Evolutionary conservation across 2,329 filamentous ascomycete genomes (phyloP).

Genomic region (Dactylella cylindrospora): DNA sequence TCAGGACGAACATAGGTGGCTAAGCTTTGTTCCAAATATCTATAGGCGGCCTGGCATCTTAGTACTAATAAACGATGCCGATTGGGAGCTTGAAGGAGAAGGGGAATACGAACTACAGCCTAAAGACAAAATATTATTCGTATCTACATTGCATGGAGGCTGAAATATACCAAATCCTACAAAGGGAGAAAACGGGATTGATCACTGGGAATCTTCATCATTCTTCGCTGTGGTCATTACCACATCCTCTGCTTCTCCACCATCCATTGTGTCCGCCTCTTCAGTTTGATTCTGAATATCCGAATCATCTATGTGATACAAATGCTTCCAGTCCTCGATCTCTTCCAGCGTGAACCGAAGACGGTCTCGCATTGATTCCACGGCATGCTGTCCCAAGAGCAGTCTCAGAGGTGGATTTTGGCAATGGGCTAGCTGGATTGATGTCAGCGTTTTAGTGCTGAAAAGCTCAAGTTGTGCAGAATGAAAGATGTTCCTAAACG

Average conservation of each 20-base stretch:
- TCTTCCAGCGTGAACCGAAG: slow-evolving; percentile 91
- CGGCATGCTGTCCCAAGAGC: slow-evolving; percentile 87
- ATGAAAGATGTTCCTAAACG: neutral
- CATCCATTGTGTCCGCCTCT: slow-evolving; percentile 49
- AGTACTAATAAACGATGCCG: slow-evolving; percentile 93
- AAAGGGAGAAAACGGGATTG: neutral
- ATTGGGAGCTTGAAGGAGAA: slow-evolving; percentile 97
- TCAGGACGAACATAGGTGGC: neutral
- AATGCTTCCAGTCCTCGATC: slow-evolving; percentile 80
- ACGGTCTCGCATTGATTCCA: slow-evolving; percentile 90
- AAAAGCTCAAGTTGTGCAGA: neutral
- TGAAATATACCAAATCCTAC: slow-evolving; percentile 52
- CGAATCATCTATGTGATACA: slow-evolving; percentile 62
- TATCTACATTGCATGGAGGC: slow-evolving; percentile 93
- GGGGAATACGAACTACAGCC: slow-evolving; percentile 80
- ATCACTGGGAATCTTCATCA: slow-evolving; percentile 33
- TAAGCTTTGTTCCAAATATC: slow-evolving; percentile 11
- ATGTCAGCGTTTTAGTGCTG: neutral
- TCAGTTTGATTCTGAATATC: slow-evolving; percentile 48
- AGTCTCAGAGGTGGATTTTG: slow-evolving; percentile 85
- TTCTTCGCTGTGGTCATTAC: slow-evolving; percentile 41
- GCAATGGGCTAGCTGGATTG: slow-evolving; percentile 77
- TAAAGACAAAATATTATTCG: slow-evolving; percentile 88
- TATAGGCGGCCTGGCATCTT: slow-evolving; percentile 87
- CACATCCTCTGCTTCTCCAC: slow-evolving; percentile 48